Evolutionary conservation across 2,329 filamentous ascomycete species (phyloP).

Genomic region (Ophiostoma ips): DNA sequence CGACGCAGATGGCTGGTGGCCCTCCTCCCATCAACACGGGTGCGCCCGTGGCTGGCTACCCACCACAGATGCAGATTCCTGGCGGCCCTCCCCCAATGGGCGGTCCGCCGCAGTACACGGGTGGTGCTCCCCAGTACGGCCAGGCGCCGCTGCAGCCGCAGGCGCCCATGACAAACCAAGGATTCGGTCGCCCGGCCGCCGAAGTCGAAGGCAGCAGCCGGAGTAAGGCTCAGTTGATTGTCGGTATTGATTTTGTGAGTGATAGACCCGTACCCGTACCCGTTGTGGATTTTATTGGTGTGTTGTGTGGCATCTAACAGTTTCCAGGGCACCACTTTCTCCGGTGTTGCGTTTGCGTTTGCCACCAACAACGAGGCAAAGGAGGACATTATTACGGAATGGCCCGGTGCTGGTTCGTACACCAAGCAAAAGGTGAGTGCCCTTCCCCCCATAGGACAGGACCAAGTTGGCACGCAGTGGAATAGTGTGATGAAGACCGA

Average conservation of each 20-base stretch:
- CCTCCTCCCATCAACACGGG: constrained; percentile 55
- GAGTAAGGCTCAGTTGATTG: constrained; percentile 93
- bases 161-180: constrained; percentile 21
- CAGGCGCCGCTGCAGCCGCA: constrained; percentile 26
- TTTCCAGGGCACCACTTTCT: constrained; percentile 89
- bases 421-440: constrained; percentile 85
- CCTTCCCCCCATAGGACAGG: no score
- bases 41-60: constrained; percentile 44
- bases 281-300: not conserved
- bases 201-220: constrained; percentile 81
- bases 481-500: no score
- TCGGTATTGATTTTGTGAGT: constrained; percentile 94
- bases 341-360: constrained; percentile 92
- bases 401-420: constrained; percentile 93
- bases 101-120: constrained; percentile 32
- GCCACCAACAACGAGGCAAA: constrained; percentile 95
- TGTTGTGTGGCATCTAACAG: no score
- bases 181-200: constrained; percentile 30
- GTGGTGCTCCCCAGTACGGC: constrained; percentile 31
- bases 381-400: constrained; percentile 98
- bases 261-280: constrained; percentile 7
- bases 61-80: constrained; percentile 36
- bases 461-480: no score
- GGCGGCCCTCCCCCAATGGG: constrained; percentile 29
- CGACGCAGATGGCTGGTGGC: constrained; percentile 47